Conservation (phyloP, 2,329 filamentous ascomycete species). For the Erysiphe neolycopersici region DNA sequence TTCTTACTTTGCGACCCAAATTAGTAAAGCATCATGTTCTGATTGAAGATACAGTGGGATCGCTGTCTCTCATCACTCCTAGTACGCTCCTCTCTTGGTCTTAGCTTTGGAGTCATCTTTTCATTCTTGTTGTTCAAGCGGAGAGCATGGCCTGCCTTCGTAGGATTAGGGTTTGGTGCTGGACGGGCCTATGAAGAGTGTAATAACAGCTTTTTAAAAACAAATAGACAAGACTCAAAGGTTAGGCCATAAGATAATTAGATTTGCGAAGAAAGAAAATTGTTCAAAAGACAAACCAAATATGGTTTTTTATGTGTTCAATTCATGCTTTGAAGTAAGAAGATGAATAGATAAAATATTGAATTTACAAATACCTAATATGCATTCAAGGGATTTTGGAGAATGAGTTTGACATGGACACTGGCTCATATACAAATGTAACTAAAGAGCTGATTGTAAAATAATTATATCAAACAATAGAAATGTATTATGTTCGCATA, state of each 20-base stretch:
- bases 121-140: slow-evolving; percentile 96
- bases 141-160: slow-evolving; percentile 88
- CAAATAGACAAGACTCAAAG: not conserved
- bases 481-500: too few species aligned
- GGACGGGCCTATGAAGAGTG: slow-evolving; percentile 97
- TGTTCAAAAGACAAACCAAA: not conserved
- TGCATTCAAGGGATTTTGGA: too few species aligned
- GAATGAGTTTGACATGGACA: too few species aligned
- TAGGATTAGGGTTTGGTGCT: slow-evolving; percentile 83
- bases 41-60: slow-evolving; percentile 46
- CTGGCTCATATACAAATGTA: too few species aligned
- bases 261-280: not conserved
- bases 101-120: slow-evolving; percentile 95
- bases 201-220: slow-evolving; percentile 25
- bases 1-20: too few species aligned
- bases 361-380: too few species aligned
- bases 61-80: slow-evolving; percentile 92
- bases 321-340: too few species aligned
- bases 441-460: too few species aligned
- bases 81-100: slow-evolving; percentile 85
- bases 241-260: not conserved
- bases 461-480: too few species aligned
- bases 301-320: too few species aligned
- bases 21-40: not conserved
- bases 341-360: too few species aligned